Evolutionary conservation across 768 basidiomycete genomes (phyloP).

Genomic region (Cystobasidium ongulense): DNA sequence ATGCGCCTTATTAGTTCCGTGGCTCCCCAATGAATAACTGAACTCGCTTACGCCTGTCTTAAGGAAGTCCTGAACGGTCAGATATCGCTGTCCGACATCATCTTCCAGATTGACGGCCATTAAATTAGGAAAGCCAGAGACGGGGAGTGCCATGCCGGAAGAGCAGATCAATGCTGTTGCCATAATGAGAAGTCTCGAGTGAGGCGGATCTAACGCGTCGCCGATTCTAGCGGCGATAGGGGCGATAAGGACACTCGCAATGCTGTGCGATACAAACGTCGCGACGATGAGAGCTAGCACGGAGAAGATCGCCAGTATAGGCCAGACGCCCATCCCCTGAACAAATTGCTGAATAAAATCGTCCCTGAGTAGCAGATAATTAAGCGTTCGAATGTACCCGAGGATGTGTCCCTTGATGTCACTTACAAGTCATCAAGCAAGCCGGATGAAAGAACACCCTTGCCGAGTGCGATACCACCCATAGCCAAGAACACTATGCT

Average conservation of each 20-base stretch:
- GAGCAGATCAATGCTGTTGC: slow-evolving; percentile 81
- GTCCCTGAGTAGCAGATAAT: slow-evolving; percentile 30
- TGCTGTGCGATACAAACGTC: slow-evolving; percentile 82
- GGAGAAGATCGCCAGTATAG: slow-evolving; percentile 42
- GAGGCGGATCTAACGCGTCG: slow-evolving; percentile 60
- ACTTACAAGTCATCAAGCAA: slow-evolving; percentile 63
- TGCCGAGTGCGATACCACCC: slow-evolving; percentile 94
- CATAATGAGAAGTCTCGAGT: slow-evolving; percentile 78
- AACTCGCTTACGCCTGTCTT: slow-evolving; percentile 20
- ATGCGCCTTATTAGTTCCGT: slow-evolving; percentile 71
- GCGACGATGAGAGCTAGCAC: slow-evolving; percentile 56
- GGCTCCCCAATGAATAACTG: neutral
- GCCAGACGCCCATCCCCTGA: slow-evolving; percentile 42
- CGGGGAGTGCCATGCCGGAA: slow-evolving; percentile 95
- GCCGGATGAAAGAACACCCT: slow-evolving; percentile 83
- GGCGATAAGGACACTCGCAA: slow-evolving; percentile 90
- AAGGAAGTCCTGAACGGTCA: slow-evolving; percentile 28
- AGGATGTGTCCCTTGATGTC: no score
- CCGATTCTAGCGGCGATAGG: slow-evolving; percentile 91
- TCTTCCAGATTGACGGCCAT: slow-evolving; percentile 82
- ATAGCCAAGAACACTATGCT: slow-evolving; percentile 91
- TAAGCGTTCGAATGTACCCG: no score
- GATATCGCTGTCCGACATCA: slow-evolving; percentile 79
- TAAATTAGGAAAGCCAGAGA: slow-evolving; percentile 78
- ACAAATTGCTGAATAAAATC: slow-evolving; percentile 37